Evolutionary conservation across 768 basidiomycete species (phyloP), one percentile per base, ranked within the genome.

Genomic region (Kwoniella shandongensis): DNA sequence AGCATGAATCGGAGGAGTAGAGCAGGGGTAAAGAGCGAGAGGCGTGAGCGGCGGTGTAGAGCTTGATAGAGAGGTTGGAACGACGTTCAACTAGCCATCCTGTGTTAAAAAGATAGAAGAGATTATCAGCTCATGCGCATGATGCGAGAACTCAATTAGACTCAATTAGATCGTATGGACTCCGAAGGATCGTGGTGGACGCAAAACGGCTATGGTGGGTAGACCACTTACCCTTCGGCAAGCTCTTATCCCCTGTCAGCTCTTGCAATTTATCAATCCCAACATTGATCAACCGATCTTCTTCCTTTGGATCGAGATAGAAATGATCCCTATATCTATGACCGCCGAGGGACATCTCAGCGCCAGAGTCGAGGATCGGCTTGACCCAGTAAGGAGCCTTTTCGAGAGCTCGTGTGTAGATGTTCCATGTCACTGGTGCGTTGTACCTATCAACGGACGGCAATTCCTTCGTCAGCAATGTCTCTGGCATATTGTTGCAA

Each of bases 251-350:
- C 25, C 67, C 67, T 0, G 65, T 67, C 11, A 67, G 48, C 44
- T 63, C 52, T 41, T 72, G 56, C 46, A 74, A 63, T 11, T 51
- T 61, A 12, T 58, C 64, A 51, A 74, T 62, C n/a, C 63, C 61
- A 38, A 60, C 51, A 23, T 64, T 49, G 39, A 74, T 68, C 32
- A 62, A 45, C 10, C 10, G 8, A 36, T 74, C 62, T 44, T 69
- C 70, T 18, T 59, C 65, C 32, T 59, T 63, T 3, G 69, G 67
- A 11, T 47, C 36, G 11, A 62, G 50, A 39, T 59, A 42, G n/a
- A 62, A 30, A 39, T 71, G 50, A 48, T 70, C 61, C 17, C 56
- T 39, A 59, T 67, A 73, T n/a, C 67, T 44, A 44, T 71, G 55
- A 20, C 62, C 55, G 17, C 63, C 65, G 8, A 53, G 51, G 3